Evolutionary conservation across 495 filamentous ascomycete genomes (phyloP), one percentile per base, ranked within the genome.

Genomic region (Annulohypoxylon stygium): DNA sequence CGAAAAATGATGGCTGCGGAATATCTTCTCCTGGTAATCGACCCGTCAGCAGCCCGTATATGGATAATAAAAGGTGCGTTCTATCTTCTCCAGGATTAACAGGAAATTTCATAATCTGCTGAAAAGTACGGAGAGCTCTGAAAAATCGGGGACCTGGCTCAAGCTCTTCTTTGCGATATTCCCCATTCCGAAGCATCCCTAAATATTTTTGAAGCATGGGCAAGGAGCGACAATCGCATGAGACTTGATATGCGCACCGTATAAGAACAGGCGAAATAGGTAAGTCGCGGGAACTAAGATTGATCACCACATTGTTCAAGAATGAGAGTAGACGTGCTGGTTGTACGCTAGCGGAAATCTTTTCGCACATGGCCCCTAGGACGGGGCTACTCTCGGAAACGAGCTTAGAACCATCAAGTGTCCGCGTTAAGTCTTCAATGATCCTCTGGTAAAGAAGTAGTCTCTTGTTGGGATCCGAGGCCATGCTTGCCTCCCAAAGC

Each of bases 241-340:
- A 75, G 41, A 33, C n/a, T 30, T 26, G 2, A 41, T 60, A 53
- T 2, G 71, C 74, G 11, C 36, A 26, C 12, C 16, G n/a, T 36
- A 70, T 8, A 14, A 76, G 43, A 0, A 16, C 26, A 1, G 20
- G 4, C 4, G 76, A 54, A 2, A 73, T 60, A 3, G 23, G 36
- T 1, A 70, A 37, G 7, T 25, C 34, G 16, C 53, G 33, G 4
- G 63, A 73, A 7, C 66, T 55, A 0, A 77, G 58, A 18, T 70
- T 71, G 2, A 79, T 62, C 23, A 70, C 45, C 23, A 79, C 10
- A 60, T 76, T 75, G 63, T 78, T 74, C 26, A 79, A 65, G 55
- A 79, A 70, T 3, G 69, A n/a, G 12, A 79, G 61, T 16, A 75
- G 14, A 5, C 62, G 54, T 34, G 16, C 36, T 12, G 66, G 62